Evolutionary conservation across 352 stramenopile genomes (phyloP).

Genomic region (Pythium dissimile): DNA sequence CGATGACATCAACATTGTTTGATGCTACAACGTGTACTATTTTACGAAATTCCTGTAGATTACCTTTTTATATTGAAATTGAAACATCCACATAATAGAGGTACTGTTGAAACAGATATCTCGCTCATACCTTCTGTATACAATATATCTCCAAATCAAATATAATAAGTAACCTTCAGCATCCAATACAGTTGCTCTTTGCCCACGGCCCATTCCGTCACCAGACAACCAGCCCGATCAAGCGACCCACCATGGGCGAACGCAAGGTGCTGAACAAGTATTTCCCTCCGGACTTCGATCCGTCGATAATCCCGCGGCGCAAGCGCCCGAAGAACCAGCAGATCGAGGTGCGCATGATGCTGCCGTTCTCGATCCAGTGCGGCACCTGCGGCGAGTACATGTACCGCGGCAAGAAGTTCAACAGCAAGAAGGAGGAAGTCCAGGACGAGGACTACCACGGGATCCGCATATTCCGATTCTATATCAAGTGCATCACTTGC

Average conservation of each 20-base stretch:
- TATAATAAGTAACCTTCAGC: background rate
- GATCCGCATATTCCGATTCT: slow-evolving; percentile 97
- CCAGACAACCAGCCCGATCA: background rate
- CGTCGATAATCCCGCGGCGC: slow-evolving; percentile 90
- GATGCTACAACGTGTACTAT: too few relatives aligned
- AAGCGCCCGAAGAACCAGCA: slow-evolving; percentile 96
- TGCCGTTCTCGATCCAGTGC: slow-evolving; percentile 98
- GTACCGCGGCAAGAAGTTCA: slow-evolving; percentile 99
- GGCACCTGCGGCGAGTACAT: slow-evolving; percentile 97
- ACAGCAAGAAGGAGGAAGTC: slow-evolving; percentile 97
- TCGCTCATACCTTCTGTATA: too few relatives aligned
- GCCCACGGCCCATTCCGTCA: background rate
- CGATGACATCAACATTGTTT: too few relatives aligned
- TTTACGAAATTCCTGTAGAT: too few relatives aligned
- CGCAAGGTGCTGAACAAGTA: slow-evolving; percentile 99
- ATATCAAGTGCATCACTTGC: slow-evolving; percentile 97
- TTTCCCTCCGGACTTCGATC: slow-evolving; percentile 99
- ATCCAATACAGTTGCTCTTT: background rate
- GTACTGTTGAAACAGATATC: too few relatives aligned
- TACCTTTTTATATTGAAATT: too few relatives aligned
- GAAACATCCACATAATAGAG: too few relatives aligned
- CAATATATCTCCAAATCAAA: too few relatives aligned
- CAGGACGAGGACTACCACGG: slow-evolving; percentile 95
- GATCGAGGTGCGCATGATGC: slow-evolving; percentile 98
- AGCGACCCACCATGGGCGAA: slow-evolving; percentile 92